Base-by-base conservation (phyloP, 768 basidiomycete genomes). In the Dentipellis sp. region DNA sequence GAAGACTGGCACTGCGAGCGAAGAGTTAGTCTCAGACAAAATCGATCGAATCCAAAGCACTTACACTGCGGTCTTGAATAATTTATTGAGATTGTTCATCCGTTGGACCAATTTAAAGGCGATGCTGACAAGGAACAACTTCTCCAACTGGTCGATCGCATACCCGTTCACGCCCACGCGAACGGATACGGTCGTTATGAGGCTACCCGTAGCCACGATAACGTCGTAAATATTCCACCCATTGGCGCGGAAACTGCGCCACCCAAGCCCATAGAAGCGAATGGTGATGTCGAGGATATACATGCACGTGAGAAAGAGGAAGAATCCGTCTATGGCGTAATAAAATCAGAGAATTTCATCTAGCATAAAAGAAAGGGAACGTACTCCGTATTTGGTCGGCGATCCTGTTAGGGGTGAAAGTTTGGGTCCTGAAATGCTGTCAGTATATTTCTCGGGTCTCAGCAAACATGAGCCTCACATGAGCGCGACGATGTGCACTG, bases 191-290 rank as follows among this genome's bases (percentile, higher is more conserved):
- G 90, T 95, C 1, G 94, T 94, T 40, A 84, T 76, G 63, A 94
- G 83, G 62, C 87, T 90, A 6, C 95, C 94, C 2, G 72, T 74
- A 16, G 92, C 83, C 22, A 90, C 84, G 12, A 91, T 63, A 45
- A 94, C 70, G 62, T 97, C 94, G 69, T 94, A 97, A 1, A 93
- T 63, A 66, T 95, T 97, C 94, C 95, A 97, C 6, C 94, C 91
- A 62, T 94, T 91, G 34, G 84, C 81, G n/a, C 78, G 77, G 75
- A 91, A 97, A 66, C 86, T 89, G 14, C 68, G 68, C 83, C 84
- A 86, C 1, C 94, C 94, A 2, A 97, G 78, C 1, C 95, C 95
- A 62, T 78, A 83, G 47, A 86, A 73, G n/a, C 93, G 84, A 22
- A 95, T 77, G 22, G 72, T 56, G 36, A 91, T 83, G 67, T 98